phyloP scores from a whole-genome alignment of 257 asterid genomes.

The Echium plantagineum region DNA sequence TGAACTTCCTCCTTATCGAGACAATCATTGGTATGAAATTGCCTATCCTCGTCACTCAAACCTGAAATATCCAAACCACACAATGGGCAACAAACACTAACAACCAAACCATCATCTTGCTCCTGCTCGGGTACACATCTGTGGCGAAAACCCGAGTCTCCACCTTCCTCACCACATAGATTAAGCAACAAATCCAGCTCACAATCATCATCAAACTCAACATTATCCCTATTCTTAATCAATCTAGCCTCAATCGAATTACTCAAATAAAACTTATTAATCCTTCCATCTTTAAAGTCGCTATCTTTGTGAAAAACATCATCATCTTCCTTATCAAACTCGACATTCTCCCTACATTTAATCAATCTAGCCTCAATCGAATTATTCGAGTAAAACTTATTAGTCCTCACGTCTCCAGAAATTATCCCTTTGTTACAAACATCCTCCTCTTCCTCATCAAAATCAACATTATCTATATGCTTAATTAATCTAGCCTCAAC shows the following conservation, averaged over 20 bases:
- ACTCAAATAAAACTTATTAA: neutral
- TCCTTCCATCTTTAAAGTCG: neutral
- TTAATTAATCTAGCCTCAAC: neutral
- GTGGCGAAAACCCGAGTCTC: neutral
- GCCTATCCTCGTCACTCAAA: conserved; percentile 44
- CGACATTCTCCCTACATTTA: too few species aligned
- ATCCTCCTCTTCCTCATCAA: too few species aligned
- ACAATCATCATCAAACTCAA: conserved; percentile 6
- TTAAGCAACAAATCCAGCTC: conserved; percentile 65
- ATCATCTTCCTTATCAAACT: too few species aligned
- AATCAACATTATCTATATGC: neutral
- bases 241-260: conserved; percentile 3
- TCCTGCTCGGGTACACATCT: conserved; percentile 11
- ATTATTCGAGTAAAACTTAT: too few species aligned
- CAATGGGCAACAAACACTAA: conserved; percentile 53
- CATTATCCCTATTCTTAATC: neutral
- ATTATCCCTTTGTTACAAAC: too few species aligned
- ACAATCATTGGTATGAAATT: conserved; percentile 73
- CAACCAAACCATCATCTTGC: conserved; percentile 6
- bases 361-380: too few species aligned
- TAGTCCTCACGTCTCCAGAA: too few species aligned
- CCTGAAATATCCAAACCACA: conserved; percentile 71
- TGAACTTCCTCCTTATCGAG: conserved; percentile 49
- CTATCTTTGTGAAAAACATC: too few species aligned
- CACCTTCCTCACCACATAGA: conserved; percentile 32